Evolutionary conservation across 345 rosid species (phyloP).

Genomic region (Eucalyptus cloeziana): DNA sequence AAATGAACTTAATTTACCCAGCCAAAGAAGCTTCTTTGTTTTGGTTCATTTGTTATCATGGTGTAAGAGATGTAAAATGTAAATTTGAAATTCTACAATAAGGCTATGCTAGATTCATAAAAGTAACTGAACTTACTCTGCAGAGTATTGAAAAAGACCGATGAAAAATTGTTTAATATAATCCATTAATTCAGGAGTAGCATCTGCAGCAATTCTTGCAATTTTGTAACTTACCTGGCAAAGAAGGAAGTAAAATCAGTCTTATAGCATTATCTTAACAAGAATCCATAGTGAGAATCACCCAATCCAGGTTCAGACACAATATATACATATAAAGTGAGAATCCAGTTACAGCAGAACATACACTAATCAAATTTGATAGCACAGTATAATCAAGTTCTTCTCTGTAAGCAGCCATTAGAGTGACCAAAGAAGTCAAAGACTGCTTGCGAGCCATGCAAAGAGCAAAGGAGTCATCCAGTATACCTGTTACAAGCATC

Average conservation of each 20-base stretch:
- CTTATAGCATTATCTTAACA: neutral
- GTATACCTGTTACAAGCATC: conserved; percentile 41
- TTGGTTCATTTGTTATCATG: neutral
- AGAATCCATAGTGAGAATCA: neutral
- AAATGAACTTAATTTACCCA: neutral
- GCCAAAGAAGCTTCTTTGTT: neutral
- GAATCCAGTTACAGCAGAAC: neutral
- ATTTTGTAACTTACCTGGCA: conserved; percentile 67
- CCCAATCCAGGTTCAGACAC: neutral
- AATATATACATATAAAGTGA: neutral
- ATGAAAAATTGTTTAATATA: conserved; percentile 49
- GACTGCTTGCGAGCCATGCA: conserved; percentile 86
- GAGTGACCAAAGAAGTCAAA: conserved; percentile 66
- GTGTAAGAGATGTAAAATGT: neutral
- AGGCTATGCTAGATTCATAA: neutral
- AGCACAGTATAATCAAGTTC: conserved; percentile 76
- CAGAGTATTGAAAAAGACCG: conserved; percentile 44
- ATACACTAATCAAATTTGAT: conserved; percentile 75
- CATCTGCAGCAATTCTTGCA: conserved; percentile 72
- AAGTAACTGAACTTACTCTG: conserved; percentile 39
- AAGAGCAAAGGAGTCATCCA: conserved; percentile 91
- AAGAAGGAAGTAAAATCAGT: conserved; percentile 10
- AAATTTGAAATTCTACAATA: neutral
- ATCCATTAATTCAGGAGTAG: conserved; percentile 39
- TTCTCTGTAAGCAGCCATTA: conserved; percentile 68